Conservation (phyloP, 202 grass and related monocot genomes). For the Thinopyrum obtusiflorum region DNA sequence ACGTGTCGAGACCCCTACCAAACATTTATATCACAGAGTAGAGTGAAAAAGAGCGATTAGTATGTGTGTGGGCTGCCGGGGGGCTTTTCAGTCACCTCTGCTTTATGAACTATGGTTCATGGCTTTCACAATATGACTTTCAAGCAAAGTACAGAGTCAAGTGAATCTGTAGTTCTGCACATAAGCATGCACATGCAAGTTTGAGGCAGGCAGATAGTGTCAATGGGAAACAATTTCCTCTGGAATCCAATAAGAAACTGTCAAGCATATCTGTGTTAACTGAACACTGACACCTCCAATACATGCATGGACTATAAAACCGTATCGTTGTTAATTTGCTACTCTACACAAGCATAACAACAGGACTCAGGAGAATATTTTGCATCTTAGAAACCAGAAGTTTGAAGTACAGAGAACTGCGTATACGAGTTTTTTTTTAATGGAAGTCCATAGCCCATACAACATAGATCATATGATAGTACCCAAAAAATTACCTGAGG, state of each 20-base stretch:
- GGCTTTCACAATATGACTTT: neutral
- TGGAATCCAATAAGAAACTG: neutral
- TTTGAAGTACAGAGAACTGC: neutral
- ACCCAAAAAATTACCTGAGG: slow-evolving; percentile 48
- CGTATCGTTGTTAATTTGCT: neutral
- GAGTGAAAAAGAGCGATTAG: no score
- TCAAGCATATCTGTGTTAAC: slow-evolving; percentile 17
- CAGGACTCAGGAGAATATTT: neutral
- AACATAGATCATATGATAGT: neutral
- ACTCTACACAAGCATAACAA: neutral
- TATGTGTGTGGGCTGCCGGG: no score
- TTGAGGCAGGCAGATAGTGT: neutral
- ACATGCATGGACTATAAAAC: neutral
- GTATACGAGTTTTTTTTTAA: neutral
- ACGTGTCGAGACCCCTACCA: neutral
- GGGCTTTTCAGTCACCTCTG: no score
- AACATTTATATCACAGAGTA: neutral
- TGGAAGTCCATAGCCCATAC: neutral
- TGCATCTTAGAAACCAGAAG: neutral
- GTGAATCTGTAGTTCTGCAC: neutral
- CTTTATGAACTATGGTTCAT: neutral
- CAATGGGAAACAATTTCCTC: neutral
- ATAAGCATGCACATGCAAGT: neutral
- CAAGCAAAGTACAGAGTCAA: neutral
- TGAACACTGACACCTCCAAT: neutral